Conservation (phyloP, 1,284 basidiomycete species). For the Ganoderma resinaceum region DNA sequence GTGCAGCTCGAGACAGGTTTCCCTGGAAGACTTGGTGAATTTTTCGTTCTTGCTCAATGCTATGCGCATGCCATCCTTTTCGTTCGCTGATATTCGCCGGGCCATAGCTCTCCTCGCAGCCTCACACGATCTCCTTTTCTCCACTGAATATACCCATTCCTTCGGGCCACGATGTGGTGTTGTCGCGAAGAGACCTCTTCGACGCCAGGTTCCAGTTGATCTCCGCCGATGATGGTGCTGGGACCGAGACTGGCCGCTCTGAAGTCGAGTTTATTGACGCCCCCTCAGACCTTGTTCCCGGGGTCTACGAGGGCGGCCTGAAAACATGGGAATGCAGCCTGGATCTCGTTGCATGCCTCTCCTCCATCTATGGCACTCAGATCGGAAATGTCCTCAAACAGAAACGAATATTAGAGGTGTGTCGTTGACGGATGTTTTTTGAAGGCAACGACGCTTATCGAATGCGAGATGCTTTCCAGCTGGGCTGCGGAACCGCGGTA, state of each 20-base stretch:
- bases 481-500: conserved; percentile 93
- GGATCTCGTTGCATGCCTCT: conserved; percentile 77
- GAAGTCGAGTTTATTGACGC: conserved; percentile 75
- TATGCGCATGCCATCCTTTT: conserved; percentile 1
- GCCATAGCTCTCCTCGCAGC: conserved; percentile 59
- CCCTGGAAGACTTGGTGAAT: conserved; percentile 45
- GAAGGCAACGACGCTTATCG: not conserved
- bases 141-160: conserved; percentile 53
- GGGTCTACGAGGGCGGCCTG: conserved; percentile 94
- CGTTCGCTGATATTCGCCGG: not conserved
- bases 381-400: conserved; percentile 42
- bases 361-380: conserved; percentile 41
- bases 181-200: conserved; percentile 88
- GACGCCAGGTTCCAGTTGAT: conserved; percentile 95
- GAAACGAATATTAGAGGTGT: conserved; percentile 70
- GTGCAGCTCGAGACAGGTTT: conserved; percentile 42
- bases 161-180: conserved; percentile 43
- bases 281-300: conserved; percentile 90
- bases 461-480: conserved; percentile 46
- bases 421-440: conserved; percentile 16
- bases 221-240: conserved; percentile 45
- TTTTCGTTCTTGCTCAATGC: conserved; percentile 17
- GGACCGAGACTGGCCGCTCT: conserved; percentile 31
- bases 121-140: conserved; percentile 67
- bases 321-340: conserved; percentile 98